These are phyloP conservation scores for Microascus cirrosus DNA, from an alignment of 2,329 filamentous ascomycete species.

Conservation along the genomic window DNA sequence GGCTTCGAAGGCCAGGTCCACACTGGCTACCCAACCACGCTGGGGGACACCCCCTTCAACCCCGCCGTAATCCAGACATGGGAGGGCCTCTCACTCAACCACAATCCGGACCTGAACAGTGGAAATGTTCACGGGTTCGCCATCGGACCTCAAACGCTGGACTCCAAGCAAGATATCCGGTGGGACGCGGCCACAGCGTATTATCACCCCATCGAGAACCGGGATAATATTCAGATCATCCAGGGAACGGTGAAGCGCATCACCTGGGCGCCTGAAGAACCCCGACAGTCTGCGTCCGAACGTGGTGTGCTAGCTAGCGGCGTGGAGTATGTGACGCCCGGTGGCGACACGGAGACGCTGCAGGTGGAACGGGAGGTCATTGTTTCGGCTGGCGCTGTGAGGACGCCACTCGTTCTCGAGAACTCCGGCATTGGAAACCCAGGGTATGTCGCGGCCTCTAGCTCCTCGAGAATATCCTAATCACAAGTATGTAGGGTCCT, in stretches of 20 bases:
- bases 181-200: background rate
- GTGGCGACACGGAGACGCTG: constrained; percentile 22
- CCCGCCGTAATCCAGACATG: constrained; percentile 19
- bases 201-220: background rate
- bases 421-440: constrained; percentile 22
- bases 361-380: constrained; percentile 23
- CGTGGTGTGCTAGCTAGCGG: constrained; percentile 13
- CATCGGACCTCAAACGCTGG: background rate
- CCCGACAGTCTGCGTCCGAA: background rate
- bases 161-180: background rate
- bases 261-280: background rate
- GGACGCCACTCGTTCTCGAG: constrained; percentile 15
- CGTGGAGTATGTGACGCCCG: constrained; percentile 16
- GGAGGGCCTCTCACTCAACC: constrained; percentile 20
- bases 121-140: constrained; percentile 15
- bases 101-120: constrained; percentile 30
- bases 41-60: constrained; percentile 21
- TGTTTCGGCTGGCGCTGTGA: constrained; percentile 7
- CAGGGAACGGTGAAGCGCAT: background rate
- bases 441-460: constrained; percentile 9
- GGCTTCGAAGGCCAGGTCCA: constrained; percentile 13
- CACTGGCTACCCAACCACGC: constrained; percentile 23
- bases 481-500: constrained; percentile 21
- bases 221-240: background rate
- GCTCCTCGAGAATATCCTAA: constrained; percentile 17